These are phyloP conservation scores for Yueomyces sp. DNA, from an alignment of 805 yeast species.

Conservation along the genomic window DNA sequence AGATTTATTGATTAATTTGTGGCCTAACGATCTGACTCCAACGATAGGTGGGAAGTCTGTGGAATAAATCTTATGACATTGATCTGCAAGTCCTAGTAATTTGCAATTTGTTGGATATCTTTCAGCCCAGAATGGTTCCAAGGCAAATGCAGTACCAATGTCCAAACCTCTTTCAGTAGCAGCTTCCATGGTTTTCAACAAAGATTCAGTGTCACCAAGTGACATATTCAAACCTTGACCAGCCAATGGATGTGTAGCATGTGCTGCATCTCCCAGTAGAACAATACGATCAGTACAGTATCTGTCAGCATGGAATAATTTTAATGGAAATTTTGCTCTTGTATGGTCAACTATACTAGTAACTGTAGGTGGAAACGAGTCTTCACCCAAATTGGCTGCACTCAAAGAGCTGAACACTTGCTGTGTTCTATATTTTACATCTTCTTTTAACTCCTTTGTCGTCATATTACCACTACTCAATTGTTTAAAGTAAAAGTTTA, in stretches of 20 bases:
- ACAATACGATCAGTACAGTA: constrained; percentile 80
- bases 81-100: constrained; percentile 80
- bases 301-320: constrained; percentile 79
- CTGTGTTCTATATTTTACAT: constrained; percentile 56
- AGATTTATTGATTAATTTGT: constrained; percentile 50
- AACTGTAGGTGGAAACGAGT: constrained; percentile 54
- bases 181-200: constrained; percentile 53
- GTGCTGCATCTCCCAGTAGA: constrained; percentile 96
- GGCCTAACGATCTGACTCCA: constrained; percentile 59
- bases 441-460: constrained; percentile 40
- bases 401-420: constrained; percentile 16
- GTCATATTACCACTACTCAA: constrained; percentile 24
- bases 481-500: constrained; percentile 48
- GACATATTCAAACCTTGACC: constrained; percentile 99
- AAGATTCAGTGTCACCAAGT: constrained; percentile 72
- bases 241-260: constrained; percentile 91
- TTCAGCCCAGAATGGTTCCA: constrained; percentile 80
- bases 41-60: constrained; percentile 66
- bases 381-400: constrained; percentile 35
- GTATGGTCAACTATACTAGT: constrained; percentile 44
- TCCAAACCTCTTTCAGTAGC: constrained; percentile 75
- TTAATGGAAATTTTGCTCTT: constrained; percentile 81
- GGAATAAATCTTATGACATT: constrained; percentile 75
- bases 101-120: constrained; percentile 71
- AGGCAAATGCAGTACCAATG: constrained; percentile 65